phyloP scores from a whole-genome alignment of 225 moss, liverwort and hornwort genomes.

The Bryum argenteum region DNA sequence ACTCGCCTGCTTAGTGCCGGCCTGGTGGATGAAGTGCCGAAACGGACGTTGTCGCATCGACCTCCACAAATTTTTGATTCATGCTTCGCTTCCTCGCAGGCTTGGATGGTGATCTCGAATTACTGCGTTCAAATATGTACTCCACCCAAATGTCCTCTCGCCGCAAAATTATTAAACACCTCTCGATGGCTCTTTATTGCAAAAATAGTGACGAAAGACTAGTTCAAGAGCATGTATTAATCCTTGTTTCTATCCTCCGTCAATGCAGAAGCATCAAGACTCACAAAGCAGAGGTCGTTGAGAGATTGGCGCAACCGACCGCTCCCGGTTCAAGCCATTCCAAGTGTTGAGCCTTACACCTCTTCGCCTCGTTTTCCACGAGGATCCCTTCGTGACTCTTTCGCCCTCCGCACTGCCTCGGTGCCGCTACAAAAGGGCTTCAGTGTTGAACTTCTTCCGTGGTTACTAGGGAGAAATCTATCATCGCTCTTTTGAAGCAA shows the following conservation, averaged over 20 bases:
- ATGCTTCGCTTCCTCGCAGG: slow-evolving; percentile 40
- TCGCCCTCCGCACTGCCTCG: slow-evolving; percentile 46
- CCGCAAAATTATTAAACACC: slow-evolving; percentile 64
- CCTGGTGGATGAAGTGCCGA: no score
- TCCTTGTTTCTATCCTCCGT: slow-evolving; percentile 65
- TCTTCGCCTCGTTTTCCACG: slow-evolving; percentile 52
- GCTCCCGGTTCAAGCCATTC: slow-evolving; percentile 52
- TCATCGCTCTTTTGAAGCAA: slow-evolving; percentile 45
- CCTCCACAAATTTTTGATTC: no score
- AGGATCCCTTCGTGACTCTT: slow-evolving; percentile 62
- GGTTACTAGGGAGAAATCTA: slow-evolving; percentile 35
- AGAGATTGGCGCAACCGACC: slow-evolving; percentile 67
- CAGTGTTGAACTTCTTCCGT: slow-evolving; percentile 47
- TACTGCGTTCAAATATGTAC: slow-evolving; percentile 61
- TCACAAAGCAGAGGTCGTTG: slow-evolving; percentile 38
- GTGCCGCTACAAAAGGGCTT: slow-evolving; percentile 74
- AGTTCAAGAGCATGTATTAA: no score
- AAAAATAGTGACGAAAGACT: slow-evolving; percentile 50
- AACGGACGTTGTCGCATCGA: no score
- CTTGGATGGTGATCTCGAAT: slow-evolving; percentile 66
- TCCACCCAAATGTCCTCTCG: slow-evolving; percentile 76
- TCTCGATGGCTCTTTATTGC: slow-evolving; percentile 82
- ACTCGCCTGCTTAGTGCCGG: no score
- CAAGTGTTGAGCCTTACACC: slow-evolving; percentile 50
- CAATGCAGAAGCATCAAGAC: slow-evolving; percentile 47